These are phyloP conservation scores for Exophiala viscosa DNA, from an alignment of 2,329 filamentous ascomycete genomes.

Conservation along the genomic window DNA sequence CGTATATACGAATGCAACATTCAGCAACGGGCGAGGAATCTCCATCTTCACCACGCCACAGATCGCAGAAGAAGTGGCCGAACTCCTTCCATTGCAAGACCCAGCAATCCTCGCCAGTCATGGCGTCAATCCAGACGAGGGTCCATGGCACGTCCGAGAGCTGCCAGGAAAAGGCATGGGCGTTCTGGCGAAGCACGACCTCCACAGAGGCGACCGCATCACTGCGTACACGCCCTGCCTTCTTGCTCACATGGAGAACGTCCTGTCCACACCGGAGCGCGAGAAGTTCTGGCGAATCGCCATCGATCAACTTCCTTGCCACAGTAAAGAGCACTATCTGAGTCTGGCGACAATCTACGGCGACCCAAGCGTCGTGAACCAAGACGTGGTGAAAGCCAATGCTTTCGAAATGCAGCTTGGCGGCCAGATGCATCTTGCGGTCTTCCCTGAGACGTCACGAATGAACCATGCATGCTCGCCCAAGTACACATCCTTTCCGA, in stretches of 20 bases:
- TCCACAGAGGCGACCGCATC: conserved; percentile 18
- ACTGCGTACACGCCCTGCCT: conserved; percentile 20
- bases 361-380: conserved; percentile 13
- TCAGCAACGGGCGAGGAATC: conserved; percentile 21
- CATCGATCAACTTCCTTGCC: conserved; percentile 16
- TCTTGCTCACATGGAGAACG: conserved; percentile 22
- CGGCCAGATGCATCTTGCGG: conserved; percentile 19
- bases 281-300: conserved; percentile 19
- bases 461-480: conserved; percentile 25
- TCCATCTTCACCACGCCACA: conserved; percentile 23
- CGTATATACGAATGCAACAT: conserved; percentile 20
- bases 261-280: conserved; percentile 11
- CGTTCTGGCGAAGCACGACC: conserved; percentile 14
- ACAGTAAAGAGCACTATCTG: conserved; percentile 12
- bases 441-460: conserved; percentile 22
- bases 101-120: conserved; percentile 2
- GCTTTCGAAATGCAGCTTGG: conserved; percentile 24
- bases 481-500: conserved; percentile 21
- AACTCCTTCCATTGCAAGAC: conserved; percentile 16
- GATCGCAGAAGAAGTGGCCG: conserved; percentile 14
- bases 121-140: conserved; percentile 10
- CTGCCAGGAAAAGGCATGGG: conserved; percentile 20
- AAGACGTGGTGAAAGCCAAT: conserved; percentile 26
- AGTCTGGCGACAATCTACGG: conserved; percentile 18
- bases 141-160: conserved; percentile 10